These are phyloP conservation scores for Eucalyptus pauciflora DNA, from an alignment of 345 rosid genomes.

Conservation along the genomic window DNA sequence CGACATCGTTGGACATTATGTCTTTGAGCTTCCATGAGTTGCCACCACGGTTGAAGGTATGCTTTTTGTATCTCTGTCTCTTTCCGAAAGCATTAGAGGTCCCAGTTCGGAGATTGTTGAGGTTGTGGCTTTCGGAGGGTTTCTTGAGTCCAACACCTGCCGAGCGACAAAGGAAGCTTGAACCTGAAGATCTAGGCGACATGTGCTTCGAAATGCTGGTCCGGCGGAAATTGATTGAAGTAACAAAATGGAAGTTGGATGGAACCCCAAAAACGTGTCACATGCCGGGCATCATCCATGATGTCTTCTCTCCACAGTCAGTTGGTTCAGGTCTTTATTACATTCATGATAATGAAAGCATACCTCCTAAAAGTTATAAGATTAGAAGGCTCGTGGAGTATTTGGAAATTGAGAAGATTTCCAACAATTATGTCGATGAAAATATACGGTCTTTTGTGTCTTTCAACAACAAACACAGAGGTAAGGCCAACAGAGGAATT, in stretches of 20 bases:
- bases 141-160: not conserved
- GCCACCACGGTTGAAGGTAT: not conserved
- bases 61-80: conserved; percentile 18
- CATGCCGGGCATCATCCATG: not conserved
- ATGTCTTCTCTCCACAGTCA: not conserved
- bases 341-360: not conserved
- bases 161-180: not conserved
- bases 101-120: conserved; percentile 18
- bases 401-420: not conserved
- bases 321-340: not conserved
- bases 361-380: not conserved
- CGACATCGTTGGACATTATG: not conserved
- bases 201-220: not conserved
- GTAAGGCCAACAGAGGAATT: conserved; percentile 1
- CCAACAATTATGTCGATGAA: not conserved
- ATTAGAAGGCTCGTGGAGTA: conserved; percentile 8
- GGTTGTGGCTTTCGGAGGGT: conserved; percentile 29
- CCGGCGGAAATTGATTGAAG: conserved; percentile 5
- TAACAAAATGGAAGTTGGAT: conserved; percentile 8
- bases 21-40: not conserved
- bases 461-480: not conserved
- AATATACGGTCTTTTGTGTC: conserved; percentile 7
- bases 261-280: conserved; percentile 16
- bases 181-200: not conserved
- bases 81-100: conserved; percentile 15